phyloP scores from a whole-genome alignment of 129 eudicot genomes.

The Kitagawia praeruptora region DNA sequence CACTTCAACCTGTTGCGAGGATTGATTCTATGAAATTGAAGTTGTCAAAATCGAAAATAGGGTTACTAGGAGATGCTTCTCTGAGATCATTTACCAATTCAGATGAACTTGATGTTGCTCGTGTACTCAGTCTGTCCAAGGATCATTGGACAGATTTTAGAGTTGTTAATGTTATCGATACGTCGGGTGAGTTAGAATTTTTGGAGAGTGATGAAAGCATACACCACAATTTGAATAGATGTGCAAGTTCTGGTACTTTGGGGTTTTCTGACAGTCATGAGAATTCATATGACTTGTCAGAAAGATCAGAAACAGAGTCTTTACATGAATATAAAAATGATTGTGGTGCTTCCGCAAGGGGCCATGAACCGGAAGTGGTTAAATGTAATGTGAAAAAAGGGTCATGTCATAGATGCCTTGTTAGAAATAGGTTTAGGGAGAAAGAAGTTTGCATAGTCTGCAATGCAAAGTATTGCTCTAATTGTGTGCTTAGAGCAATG shows the following conservation, averaged over 20 bases:
- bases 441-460: slow-evolving; percentile 78
- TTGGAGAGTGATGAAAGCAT: slow-evolving; percentile 7
- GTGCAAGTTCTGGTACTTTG: slow-evolving; percentile 41
- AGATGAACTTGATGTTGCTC: slow-evolving; percentile 9
- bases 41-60: slow-evolving; percentile 9
- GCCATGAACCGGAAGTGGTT: slow-evolving; percentile 28
- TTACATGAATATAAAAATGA: slow-evolving; percentile 18
- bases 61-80: not conserved
- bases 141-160: not conserved
- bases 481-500: slow-evolving; percentile 64
- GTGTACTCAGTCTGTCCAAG: not conserved
- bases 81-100: slow-evolving; percentile 4
- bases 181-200: not conserved
- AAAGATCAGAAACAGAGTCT: slow-evolving; percentile 44
- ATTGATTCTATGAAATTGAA: slow-evolving; percentile 17
- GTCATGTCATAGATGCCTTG: slow-evolving; percentile 48
- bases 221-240: slow-evolving; percentile 17
- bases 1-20: slow-evolving; percentile 47
- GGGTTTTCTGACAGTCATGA: slow-evolving; percentile 60
- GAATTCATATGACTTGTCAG: slow-evolving; percentile 45
- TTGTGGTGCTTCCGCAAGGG: not conserved
- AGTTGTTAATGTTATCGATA: slow-evolving; percentile 3
- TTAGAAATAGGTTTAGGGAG: slow-evolving; percentile 48
- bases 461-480: slow-evolving; percentile 62
- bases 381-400: slow-evolving; percentile 40